A percentile compares a stretch with the other conserved stretches of the same genome.
phyloP scores from a whole-genome alignment of 2,329 filamentous ascomycete species.

The Trichophyton equinum region DNA sequence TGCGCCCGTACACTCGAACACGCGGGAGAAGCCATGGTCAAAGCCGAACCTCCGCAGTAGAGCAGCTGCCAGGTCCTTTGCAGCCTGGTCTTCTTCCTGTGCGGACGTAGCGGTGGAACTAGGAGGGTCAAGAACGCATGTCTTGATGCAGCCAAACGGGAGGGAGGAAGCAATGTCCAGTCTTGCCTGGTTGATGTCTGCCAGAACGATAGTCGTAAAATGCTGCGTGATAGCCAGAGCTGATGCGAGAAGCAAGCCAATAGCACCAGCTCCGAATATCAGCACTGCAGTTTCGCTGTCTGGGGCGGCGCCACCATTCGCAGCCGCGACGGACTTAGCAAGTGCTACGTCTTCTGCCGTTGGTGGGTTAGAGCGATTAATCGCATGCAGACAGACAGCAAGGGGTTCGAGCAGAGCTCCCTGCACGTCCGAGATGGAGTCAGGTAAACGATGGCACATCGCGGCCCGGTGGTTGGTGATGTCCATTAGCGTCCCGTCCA shows the following conservation, averaged over 20 bases:
- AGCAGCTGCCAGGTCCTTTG: constrained; percentile 24
- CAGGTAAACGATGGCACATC: constrained; percentile 48
- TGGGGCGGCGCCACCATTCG: constrained; percentile 6
- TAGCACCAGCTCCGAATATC: constrained; percentile 50
- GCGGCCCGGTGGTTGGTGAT: constrained; percentile 48
- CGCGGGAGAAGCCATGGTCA: constrained; percentile 28
- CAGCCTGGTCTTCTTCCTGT: constrained; percentile 18
- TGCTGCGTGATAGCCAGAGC: constrained; percentile 44
- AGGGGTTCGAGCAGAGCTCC: constrained; percentile 50
- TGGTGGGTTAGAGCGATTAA: constrained; percentile 41
- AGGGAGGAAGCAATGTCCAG: constrained; percentile 42
- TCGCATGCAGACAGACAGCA: constrained; percentile 48
- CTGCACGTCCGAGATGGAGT: constrained; percentile 40
- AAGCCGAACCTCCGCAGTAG: constrained; percentile 21
- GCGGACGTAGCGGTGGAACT: constrained; percentile 16
- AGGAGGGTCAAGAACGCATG: constrained; percentile 6
- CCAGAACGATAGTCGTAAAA: constrained; percentile 45
- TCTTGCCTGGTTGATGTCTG: constrained; percentile 47
- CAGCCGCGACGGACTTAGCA: constrained; percentile 26
- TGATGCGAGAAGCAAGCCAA: constrained; percentile 47
- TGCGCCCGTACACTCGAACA: constrained; percentile 37
- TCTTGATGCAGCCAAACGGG: constrained; percentile 25
- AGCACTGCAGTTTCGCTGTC: constrained; percentile 38
- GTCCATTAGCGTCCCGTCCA: constrained; percentile 52
- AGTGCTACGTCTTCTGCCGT: constrained; percentile 24